Evolutionary conservation across 179 eudicot genomes (phyloP).

Genomic region (Monotropa hypopitys): DNA sequence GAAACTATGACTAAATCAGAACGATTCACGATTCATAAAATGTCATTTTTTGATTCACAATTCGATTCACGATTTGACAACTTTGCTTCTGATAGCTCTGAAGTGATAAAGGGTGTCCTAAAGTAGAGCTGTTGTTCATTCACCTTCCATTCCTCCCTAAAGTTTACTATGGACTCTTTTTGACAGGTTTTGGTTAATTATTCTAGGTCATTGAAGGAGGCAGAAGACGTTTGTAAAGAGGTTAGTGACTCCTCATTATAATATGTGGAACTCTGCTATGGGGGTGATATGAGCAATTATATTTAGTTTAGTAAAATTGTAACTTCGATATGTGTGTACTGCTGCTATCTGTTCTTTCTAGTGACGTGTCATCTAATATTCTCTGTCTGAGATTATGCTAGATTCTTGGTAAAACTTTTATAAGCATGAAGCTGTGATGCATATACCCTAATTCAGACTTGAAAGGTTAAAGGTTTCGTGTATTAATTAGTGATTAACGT

Average conservation of each 20-base stretch:
- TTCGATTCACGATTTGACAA: no score
- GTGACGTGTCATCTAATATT: not conserved
- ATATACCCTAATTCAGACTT: not conserved
- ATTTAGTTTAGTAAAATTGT: not conserved
- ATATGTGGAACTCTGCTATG: not conserved
- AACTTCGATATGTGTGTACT: not conserved
- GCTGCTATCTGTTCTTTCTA: not conserved
- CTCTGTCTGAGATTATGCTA: not conserved
- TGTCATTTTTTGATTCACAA: no score
- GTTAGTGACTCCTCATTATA: constrained; percentile 17
- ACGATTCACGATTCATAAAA: no score
- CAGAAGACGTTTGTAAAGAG: constrained; percentile 66
- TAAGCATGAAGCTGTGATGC: not conserved
- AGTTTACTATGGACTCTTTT: constrained; percentile 8
- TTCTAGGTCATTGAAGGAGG: constrained; percentile 50
- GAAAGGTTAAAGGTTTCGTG: not conserved
- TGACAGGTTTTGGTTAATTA: constrained; percentile 75
- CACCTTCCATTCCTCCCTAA: not conserved
- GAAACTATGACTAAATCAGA: no score
- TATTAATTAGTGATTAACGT: not conserved
- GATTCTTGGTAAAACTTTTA: not conserved
- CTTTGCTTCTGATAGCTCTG: not conserved
- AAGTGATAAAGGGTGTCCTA: not conserved
- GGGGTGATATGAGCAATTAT: not conserved
- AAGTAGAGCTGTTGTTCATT: not conserved